phyloP scores from a whole-genome alignment of 257 asterid species.

The Eucommia ulmoides region DNA sequence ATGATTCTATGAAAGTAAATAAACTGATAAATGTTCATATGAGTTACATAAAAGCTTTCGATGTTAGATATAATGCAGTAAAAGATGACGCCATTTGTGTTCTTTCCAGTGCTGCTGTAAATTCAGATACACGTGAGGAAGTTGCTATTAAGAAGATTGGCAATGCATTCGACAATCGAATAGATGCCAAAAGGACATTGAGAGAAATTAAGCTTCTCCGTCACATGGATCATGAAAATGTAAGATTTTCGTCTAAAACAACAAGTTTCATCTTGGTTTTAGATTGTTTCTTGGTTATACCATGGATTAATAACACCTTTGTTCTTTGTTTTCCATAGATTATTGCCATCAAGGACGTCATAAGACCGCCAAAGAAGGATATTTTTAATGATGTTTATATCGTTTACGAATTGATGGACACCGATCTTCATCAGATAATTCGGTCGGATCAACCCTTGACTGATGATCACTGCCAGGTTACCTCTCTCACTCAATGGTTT shows the following conservation, averaged over 20 bases:
- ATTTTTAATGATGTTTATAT: constrained; percentile 70
- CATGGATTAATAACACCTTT: too few relatives aligned
- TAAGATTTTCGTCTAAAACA: too few relatives aligned
- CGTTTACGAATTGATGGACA: constrained; percentile 75
- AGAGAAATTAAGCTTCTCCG: constrained; percentile 74
- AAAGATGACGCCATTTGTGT: too few relatives aligned
- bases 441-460: constrained; percentile 65
- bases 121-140: constrained; percentile 63
- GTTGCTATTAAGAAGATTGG: constrained; percentile 83
- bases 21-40: too few relatives aligned
- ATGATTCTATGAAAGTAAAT: too few relatives aligned
- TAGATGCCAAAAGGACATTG: constrained; percentile 80
- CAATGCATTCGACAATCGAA: constrained; percentile 58
- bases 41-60: too few relatives aligned
- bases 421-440: constrained; percentile 84
- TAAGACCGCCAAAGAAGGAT: constrained; percentile 60
- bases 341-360: constrained; percentile 68
- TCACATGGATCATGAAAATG: constrained; percentile 83
- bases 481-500: too few relatives aligned
- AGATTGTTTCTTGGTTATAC: too few relatives aligned
- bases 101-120: constrained; percentile 54
- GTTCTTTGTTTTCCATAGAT: too few relatives aligned
- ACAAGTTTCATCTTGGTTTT: too few relatives aligned
- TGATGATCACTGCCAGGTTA: constrained; percentile 79
- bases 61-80: too few relatives aligned